Evolutionary conservation across 2,329 filamentous ascomycete species (phyloP).

Genomic region (Fusarium sp.): DNA sequence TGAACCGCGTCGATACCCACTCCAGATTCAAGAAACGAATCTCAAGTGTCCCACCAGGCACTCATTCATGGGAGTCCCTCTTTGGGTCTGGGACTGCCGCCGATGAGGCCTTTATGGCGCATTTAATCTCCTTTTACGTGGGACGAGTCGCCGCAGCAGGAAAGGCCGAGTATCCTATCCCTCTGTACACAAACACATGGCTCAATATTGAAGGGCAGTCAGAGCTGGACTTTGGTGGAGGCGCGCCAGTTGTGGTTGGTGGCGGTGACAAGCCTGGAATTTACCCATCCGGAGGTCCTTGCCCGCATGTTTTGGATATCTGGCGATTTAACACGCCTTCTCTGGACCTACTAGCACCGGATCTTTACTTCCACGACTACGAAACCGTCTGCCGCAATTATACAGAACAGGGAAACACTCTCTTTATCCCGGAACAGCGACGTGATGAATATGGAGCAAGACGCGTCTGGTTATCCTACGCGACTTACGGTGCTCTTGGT

Average conservation of each 20-base stretch:
- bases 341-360: constrained; percentile 58
- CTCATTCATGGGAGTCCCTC: constrained; percentile 45
- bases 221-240: constrained; percentile 43
- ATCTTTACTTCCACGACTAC: constrained; percentile 61
- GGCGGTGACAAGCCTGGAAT: constrained; percentile 48
- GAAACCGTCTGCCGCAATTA: constrained; percentile 55
- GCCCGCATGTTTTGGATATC: constrained; percentile 48
- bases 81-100: constrained; percentile 45
- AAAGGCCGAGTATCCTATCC: constrained; percentile 46
- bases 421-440: constrained; percentile 63
- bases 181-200: constrained; percentile 50
- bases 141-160: constrained; percentile 48
- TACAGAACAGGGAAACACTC: constrained; percentile 52
- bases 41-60: constrained; percentile 28
- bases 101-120: constrained; percentile 51
- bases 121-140: constrained; percentile 47
- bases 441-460: constrained; percentile 57
- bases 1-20: constrained; percentile 40
- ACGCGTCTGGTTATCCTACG: constrained; percentile 54
- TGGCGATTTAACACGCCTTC: constrained; percentile 53
- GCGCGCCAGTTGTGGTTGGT: constrained; percentile 47
- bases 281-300: constrained; percentile 50
- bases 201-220: constrained; percentile 47
- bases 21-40: constrained; percentile 45
- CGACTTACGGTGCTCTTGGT: constrained; percentile 51